phyloP scores from a whole-genome alignment of 2,329 filamentous ascomycete genomes.

The Cryphonectria parasitica region DNA sequence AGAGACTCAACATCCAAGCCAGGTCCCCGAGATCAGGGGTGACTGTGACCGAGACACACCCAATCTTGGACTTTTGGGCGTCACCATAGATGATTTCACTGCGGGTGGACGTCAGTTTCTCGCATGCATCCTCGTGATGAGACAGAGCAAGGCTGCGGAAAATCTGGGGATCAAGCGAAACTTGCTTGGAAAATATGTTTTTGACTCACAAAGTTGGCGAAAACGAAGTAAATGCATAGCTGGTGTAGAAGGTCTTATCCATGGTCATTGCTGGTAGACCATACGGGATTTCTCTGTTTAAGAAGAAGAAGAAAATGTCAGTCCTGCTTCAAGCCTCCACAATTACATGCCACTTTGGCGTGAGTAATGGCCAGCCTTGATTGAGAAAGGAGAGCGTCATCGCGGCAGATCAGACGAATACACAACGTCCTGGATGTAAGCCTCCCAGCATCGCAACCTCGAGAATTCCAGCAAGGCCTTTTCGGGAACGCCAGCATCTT shows the following conservation, averaged over 20 bases:
- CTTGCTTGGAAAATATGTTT: not conserved
- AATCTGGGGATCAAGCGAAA: not conserved
- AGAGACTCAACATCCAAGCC: constrained; percentile 70
- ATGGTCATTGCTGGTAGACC: constrained; percentile 74
- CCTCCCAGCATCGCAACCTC: not conserved
- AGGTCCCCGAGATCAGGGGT: constrained; percentile 81
- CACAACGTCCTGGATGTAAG: too few relatives aligned
- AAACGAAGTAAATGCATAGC: constrained; percentile 85
- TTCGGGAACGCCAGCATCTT: not conserved
- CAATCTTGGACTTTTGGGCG: constrained; percentile 62
- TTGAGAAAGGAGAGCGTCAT: not conserved
- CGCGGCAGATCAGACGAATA: too few relatives aligned
- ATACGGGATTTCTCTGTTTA: constrained; percentile 37
- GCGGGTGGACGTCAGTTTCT: not conserved
- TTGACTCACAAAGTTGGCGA: constrained; percentile 62
- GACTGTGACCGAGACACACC: constrained; percentile 79
- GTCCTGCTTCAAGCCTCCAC: not conserved
- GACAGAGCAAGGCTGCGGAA: not conserved
- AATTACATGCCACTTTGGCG: not conserved
- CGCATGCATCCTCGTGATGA: not conserved
- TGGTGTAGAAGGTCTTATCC: constrained; percentile 74
- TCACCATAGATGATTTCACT: constrained; percentile 74
- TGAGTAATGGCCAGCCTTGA: constrained; percentile 1
- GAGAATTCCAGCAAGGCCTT: not conserved
- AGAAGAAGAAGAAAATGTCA: not conserved